Evolutionary conservation across 208 protist genomes (phyloP).

Genomic region (Giardia muris): DNA sequence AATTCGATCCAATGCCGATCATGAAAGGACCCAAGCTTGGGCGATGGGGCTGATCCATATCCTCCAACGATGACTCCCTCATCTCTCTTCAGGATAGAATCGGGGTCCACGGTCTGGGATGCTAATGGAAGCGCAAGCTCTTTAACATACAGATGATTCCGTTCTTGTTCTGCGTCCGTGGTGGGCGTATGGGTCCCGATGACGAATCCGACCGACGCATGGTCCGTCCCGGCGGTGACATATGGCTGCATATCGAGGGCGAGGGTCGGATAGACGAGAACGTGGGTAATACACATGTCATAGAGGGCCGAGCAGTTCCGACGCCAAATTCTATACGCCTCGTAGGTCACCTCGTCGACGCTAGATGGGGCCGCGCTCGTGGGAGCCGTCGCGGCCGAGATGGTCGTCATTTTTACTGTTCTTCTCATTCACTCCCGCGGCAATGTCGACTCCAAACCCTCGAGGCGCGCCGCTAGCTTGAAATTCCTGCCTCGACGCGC

Average conservation of each 20-base stretch:
- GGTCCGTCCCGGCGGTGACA: not conserved
- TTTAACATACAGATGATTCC: slow-evolving; percentile 3
- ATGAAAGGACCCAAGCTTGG: not conserved
- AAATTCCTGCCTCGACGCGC: too few species aligned
- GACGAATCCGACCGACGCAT: not conserved
- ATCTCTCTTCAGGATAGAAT: not conserved
- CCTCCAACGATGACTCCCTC: not conserved
- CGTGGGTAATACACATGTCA: not conserved
- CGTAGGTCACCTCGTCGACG: not conserved
- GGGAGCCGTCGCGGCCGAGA: too few species aligned
- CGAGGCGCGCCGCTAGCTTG: too few species aligned
- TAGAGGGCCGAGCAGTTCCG: not conserved
- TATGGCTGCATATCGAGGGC: not conserved
- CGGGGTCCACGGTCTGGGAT: not conserved
- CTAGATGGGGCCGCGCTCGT: too few species aligned
- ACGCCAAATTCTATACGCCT: not conserved
- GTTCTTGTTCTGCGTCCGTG: not conserved
- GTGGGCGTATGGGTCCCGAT: slow-evolving; percentile 14
- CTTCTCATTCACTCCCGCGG: too few species aligned
- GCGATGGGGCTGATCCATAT: not conserved
- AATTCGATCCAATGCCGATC: not conserved
- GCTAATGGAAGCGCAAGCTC: slow-evolving; percentile 13
- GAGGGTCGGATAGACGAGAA: slow-evolving; percentile 6
- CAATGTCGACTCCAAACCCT: too few species aligned
- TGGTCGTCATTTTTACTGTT: too few species aligned